phyloP scores from a whole-genome alignment of 2,329 filamentous ascomycete genomes.

The Pseudodiploospora longispora region DNA sequence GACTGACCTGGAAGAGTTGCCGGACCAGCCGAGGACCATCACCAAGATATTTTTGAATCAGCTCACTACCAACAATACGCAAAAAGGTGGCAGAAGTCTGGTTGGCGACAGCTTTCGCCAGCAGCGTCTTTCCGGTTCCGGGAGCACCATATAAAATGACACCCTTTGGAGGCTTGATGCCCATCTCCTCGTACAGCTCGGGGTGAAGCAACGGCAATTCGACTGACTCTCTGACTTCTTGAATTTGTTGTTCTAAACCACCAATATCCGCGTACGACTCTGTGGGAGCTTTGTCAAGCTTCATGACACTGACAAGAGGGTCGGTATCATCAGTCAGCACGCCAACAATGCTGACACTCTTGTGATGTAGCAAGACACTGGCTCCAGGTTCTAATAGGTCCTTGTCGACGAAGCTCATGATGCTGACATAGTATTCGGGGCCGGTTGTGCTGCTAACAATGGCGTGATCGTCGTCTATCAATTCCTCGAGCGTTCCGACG shows the following conservation, averaged over 20 bases:
- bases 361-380: constrained; percentile 92
- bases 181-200: constrained; percentile 99
- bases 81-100: constrained; percentile 98
- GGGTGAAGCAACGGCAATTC: constrained; percentile 92
- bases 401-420: constrained; percentile 99
- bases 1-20: constrained; percentile 76
- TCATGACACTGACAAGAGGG: constrained; percentile 96
- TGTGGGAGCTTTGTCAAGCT: constrained; percentile 95
- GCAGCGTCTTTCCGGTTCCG: constrained; percentile 90
- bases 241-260: constrained; percentile 89
- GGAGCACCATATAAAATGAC: constrained; percentile 97
- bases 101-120: constrained; percentile 96
- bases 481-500: constrained; percentile 92
- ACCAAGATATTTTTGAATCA: constrained; percentile 98
- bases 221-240: constrained; percentile 95
- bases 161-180: constrained; percentile 98
- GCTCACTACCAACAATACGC: constrained; percentile 90
- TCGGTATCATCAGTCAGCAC: constrained; percentile 95
- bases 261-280: constrained; percentile 99
- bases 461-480: constrained; percentile 98
- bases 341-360: constrained; percentile 95
- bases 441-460: constrained; percentile 97
- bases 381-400: constrained; percentile 93
- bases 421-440: constrained; percentile 97
- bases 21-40: constrained; percentile 91